Evolutionary conservation across 495 filamentous ascomycete species (phyloP).

Genomic region (Usnea hakonensis): DNA sequence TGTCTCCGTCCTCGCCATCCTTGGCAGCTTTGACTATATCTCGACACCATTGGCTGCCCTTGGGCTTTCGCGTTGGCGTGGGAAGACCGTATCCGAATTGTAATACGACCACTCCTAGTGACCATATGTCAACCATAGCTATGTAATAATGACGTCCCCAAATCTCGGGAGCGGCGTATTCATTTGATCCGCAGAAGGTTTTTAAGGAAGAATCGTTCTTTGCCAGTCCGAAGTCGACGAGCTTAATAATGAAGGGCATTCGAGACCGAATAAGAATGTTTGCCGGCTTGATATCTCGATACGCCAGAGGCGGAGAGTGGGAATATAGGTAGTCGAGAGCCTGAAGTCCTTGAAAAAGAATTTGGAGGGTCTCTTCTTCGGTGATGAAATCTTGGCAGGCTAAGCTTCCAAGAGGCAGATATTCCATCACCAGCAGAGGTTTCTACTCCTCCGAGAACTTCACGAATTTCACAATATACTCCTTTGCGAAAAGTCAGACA

Average conservation of each 20-base stretch:
- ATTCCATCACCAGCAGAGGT: constrained; percentile 8
- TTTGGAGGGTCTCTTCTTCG: constrained; percentile 2
- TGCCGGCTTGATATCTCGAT: constrained; percentile 7
- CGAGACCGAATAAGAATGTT: constrained; percentile 4
- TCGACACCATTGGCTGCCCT: neutral
- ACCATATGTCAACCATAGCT: constrained; percentile 12
- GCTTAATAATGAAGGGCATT: constrained; percentile 6
- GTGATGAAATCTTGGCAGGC: constrained; percentile 8
- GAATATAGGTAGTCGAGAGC: constrained; percentile 10
- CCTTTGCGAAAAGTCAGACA: neutral
- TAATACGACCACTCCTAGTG: constrained; percentile 13
- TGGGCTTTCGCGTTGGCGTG: neutral
- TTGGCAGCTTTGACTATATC: neutral
- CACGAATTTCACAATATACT: constrained; percentile 10
- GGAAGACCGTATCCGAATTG: constrained; percentile 12
- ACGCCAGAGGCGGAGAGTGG: constrained; percentile 3
- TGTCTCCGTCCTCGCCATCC: neutral
- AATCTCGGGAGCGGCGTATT: no score
- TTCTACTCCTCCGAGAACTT: constrained; percentile 8
- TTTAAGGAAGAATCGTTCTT: neutral
- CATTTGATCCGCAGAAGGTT: no score
- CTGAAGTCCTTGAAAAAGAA: constrained; percentile 6
- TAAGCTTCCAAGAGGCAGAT: constrained; percentile 10
- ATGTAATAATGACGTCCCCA: constrained; percentile 9
- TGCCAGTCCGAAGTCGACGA: neutral